These are phyloP conservation scores for Helotiales sp. DNA, from an alignment of 2,329 filamentous ascomycete genomes.

Conservation along the genomic window DNA sequence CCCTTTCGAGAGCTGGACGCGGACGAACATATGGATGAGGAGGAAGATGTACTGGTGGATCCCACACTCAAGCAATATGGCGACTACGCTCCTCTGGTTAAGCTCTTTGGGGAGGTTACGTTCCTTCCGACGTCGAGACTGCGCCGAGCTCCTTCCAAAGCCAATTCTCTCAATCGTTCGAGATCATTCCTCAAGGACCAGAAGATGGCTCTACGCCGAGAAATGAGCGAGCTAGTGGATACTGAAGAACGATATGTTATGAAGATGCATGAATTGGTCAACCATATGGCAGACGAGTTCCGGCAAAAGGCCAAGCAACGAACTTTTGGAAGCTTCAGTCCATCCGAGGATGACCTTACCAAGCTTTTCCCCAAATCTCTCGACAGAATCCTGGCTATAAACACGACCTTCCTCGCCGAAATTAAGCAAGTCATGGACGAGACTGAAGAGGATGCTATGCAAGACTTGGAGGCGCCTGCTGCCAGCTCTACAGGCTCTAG, in stretches of 20 bases:
- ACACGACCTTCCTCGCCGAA: constrained; percentile 76
- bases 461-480: constrained; percentile 67
- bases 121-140: constrained; percentile 86
- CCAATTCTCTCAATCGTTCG: constrained; percentile 75
- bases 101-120: constrained; percentile 77
- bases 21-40: constrained; percentile 62
- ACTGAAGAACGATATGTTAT: constrained; percentile 93
- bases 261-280: constrained; percentile 82
- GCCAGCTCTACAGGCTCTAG: constrained; percentile 47
- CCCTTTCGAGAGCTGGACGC: constrained; percentile 62
- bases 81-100: constrained; percentile 73
- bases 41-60: constrained; percentile 58
- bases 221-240: constrained; percentile 86
- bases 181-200: constrained; percentile 78
- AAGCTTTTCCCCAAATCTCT: constrained; percentile 80
- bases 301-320: constrained; percentile 65
- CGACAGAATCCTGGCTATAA: constrained; percentile 77
- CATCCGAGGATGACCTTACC: constrained; percentile 70
- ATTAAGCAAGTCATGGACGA: constrained; percentile 77
- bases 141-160: constrained; percentile 82
- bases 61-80: constrained; percentile 71
- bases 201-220: constrained; percentile 80
- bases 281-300: constrained; percentile 78
- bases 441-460: constrained; percentile 76
- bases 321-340: constrained; percentile 63